Evolutionary conservation across 257 asterid species (phyloP).

Genomic region (Primulina eburnea): DNA sequence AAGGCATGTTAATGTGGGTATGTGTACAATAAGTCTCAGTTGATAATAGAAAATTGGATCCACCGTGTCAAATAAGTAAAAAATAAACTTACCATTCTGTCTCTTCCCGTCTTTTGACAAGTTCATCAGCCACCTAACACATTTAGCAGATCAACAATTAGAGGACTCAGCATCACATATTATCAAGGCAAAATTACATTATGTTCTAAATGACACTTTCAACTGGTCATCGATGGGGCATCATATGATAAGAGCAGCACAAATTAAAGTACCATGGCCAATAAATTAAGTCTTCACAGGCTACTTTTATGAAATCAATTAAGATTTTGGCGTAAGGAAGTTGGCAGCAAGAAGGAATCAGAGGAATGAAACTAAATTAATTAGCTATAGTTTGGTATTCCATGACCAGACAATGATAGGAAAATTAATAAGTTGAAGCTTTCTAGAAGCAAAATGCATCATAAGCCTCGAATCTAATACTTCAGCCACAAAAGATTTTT

Average conservation of each 20-base stretch:
- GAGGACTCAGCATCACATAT: conserved; percentile 17
- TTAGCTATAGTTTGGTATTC: not conserved
- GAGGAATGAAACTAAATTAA: not conserved
- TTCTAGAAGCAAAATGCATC: no score
- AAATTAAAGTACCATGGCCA: not conserved
- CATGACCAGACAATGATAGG: no score
- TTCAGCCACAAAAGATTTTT: no score
- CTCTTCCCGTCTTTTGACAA: conserved; percentile 75
- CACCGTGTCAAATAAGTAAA: conserved; percentile 41
- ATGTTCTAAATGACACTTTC: not conserved
- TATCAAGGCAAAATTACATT: not conserved
- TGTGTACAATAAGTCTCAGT: not conserved
- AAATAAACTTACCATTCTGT: conserved; percentile 38
- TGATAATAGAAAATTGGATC: not conserved
- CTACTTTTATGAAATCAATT: no score
- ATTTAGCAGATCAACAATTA: conserved; percentile 29
- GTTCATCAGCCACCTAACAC: conserved; percentile 81
- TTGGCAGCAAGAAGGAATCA: not conserved
- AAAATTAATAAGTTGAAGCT: no score
- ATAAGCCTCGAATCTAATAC: no score
- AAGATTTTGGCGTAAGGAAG: not conserved
- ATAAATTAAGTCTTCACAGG: not conserved
- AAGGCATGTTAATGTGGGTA: not conserved
- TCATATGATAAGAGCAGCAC: not conserved
- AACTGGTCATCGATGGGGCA: not conserved